A percentile compares a stretch with the other conserved stretches of the same genome.
Conservation (phyloP, 1,284 basidiomycete species). For the Cryptococcus maquisensis region DNA sequence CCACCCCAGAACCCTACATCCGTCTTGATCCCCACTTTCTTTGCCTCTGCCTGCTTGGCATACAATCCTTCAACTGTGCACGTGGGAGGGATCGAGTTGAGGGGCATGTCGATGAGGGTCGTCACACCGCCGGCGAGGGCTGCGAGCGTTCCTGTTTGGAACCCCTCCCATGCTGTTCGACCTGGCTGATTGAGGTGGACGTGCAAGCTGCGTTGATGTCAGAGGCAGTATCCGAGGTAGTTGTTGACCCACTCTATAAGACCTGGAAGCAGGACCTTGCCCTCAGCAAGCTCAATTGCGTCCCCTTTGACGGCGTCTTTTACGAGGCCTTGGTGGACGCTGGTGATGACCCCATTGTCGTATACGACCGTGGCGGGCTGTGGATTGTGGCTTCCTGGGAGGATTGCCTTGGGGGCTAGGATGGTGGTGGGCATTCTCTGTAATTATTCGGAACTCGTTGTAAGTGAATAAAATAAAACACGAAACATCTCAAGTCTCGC, state of each 20-base stretch:
- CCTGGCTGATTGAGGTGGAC: slow-evolving; percentile 93
- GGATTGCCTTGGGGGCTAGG: slow-evolving; percentile 53
- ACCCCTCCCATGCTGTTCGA: slow-evolving; percentile 76
- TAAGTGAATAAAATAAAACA: no score
- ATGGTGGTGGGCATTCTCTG: slow-evolving; percentile 3
- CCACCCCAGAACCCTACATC: slow-evolving; percentile 96
- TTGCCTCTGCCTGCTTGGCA: slow-evolving; percentile 65
- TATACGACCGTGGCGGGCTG: slow-evolving; percentile 68
- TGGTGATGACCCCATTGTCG: slow-evolving; percentile 64
- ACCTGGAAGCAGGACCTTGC: slow-evolving; percentile 64
- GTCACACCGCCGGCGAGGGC: slow-evolving; percentile 87
- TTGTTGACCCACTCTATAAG: slow-evolving; percentile 69
- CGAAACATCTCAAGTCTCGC: no score
- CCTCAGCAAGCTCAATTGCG: slow-evolving; percentile 6
- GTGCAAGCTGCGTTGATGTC: slow-evolving; percentile 59
- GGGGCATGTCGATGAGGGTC: slow-evolving; percentile 88
- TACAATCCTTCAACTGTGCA: slow-evolving; percentile 72
- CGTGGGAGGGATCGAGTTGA: slow-evolving; percentile 91
- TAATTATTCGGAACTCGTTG: no score
- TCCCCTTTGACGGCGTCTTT: neutral
- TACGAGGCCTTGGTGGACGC: slow-evolving; percentile 47
- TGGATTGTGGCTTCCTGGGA: slow-evolving; percentile 55
- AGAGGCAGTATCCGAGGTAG: neutral
- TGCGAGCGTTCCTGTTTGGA: slow-evolving; percentile 80
- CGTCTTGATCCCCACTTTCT: slow-evolving; percentile 51